Base-by-base conservation (phyloP, 1,284 basidiomycete species). In the Trametes pubescens region DNA sequence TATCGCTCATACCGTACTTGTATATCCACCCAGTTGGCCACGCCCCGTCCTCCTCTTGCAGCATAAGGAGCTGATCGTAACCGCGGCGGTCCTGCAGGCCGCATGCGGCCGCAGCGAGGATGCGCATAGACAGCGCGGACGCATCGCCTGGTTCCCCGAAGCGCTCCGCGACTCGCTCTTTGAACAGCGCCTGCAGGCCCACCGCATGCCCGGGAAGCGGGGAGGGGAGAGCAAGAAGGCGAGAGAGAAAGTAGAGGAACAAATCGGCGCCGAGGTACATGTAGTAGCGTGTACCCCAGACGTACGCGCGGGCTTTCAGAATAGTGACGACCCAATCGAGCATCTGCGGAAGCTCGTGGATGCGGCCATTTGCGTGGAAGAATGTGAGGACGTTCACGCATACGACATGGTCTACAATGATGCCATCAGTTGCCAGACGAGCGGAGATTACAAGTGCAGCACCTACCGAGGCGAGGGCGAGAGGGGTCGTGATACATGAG, bases 171-270 rank as follows among this genome's bases (percentile, higher is more conserved):
- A 84, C 68, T 0, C 84, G 79, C 57, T 82, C 78, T 22, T 71
- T 75, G 58, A 85, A 75, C 11, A 84, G 67, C 0, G 77, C 72
- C 40, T 71, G 73, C 57, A 86, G 66, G 21, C 73, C 65, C 3
- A 67, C 66, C 3, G 67, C 66, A n/a, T 78, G 78, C 6, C 82
- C 57, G 62, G 44, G 9, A 2, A 43, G 24, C n/a, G 81, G 77
- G 9, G 61, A 60, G 0, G 78, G 72, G 13, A 62, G 69, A 6
- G 72, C 65, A n/a, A 87, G 75, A 7, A 88, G 78, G 11, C 85
- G 82, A 48, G 77, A 75, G 56, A 85, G 72, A 75, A 86, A 86
- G 72, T 77, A 87, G 9, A 87, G 78, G 72, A 86, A 86, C 57
- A 77, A 78, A 68, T 87, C 85, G 0, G 83, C 74, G 0, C 79